Conservation (phyloP, 345 rosid genomes). For the Lagerstroemia speciosa region DNA sequence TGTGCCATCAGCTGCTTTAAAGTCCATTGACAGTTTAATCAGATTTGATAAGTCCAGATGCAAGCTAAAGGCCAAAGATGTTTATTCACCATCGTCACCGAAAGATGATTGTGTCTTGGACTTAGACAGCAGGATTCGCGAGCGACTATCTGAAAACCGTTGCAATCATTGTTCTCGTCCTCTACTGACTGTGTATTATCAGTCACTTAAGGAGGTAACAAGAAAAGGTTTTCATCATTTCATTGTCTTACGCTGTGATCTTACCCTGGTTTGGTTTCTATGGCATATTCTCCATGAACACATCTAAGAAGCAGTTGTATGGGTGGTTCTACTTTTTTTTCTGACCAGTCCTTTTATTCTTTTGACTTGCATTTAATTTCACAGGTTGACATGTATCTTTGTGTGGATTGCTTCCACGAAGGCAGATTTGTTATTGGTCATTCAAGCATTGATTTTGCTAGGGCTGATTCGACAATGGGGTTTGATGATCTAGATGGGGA, state of each 20-base stretch:
- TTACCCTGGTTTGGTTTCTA: not conserved
- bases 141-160: conserved; percentile 64
- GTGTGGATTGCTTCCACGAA: conserved; percentile 73
- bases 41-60: conserved; percentile 93
- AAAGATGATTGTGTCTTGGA: conserved; percentile 48
- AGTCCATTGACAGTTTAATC: conserved; percentile 96
- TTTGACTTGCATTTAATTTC: conserved; percentile 18
- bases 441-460: conserved; percentile 80
- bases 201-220: conserved; percentile 85
- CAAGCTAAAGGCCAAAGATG: conserved; percentile 65
- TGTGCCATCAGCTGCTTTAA: conserved; percentile 86
- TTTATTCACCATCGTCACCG: conserved; percentile 42
- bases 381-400: conserved; percentile 73
- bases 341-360: conserved; percentile 1
- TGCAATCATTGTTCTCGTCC: conserved; percentile 77
- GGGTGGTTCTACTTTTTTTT: not conserved
- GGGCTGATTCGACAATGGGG: conserved; percentile 55
- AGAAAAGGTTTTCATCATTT: conserved; percentile 9
- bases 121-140: conserved; percentile 85
- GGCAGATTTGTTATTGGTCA: conserved; percentile 79
- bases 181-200: conserved; percentile 53
- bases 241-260: not conserved
- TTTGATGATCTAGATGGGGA: conserved; percentile 73
- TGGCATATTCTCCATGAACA: not conserved
- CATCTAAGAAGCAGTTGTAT: not conserved